A percentile compares a stretch with the other conserved stretches of the same genome.
Evolutionary conservation across 495 filamentous ascomycete species (phyloP).

Genomic region (Penicillium macrosclerotiorum): DNA sequence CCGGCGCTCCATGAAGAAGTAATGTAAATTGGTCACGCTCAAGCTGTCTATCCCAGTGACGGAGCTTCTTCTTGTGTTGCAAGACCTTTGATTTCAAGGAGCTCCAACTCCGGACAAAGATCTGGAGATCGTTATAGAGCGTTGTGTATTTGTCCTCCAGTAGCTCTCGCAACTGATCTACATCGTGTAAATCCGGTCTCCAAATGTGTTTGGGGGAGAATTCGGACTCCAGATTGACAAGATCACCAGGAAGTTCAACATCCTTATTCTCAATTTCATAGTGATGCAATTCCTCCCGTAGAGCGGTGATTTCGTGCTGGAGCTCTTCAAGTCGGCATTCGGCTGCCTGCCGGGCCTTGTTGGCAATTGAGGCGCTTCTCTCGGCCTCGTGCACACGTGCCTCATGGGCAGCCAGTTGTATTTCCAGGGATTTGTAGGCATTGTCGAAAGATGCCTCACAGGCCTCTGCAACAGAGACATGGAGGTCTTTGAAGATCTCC

Average conservation of each 20-base stretch:
- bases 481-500: conserved; percentile 40
- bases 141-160: conserved; percentile 30
- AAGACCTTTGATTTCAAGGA: conserved; percentile 30
- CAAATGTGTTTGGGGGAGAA: conserved; percentile 31
- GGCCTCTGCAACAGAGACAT: conserved; percentile 27
- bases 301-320: conserved; percentile 21
- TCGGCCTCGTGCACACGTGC: conserved; percentile 21
- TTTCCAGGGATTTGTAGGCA: conserved; percentile 30
- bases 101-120: conserved; percentile 22
- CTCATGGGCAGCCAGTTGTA: conserved; percentile 22
- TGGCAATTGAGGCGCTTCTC: conserved; percentile 16
- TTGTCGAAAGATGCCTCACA: conserved; percentile 32
- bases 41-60: conserved; percentile 32
- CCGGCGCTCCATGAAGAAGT: conserved; percentile 18
- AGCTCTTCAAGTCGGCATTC: conserved; percentile 22
- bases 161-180: conserved; percentile 7
- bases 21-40: conserved; percentile 30
- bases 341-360: conserved; percentile 20
- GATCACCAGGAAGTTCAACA: conserved; percentile 3
- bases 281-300: conserved; percentile 23
- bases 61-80: conserved; percentile 39
- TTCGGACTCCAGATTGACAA: conserved; percentile 20
- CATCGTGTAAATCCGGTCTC: conserved; percentile 2
- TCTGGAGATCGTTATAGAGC: conserved; percentile 31
- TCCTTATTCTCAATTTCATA: conserved; percentile 12